Percentiles rank a stretch among this genome's conserved stretches.
These are phyloP conservation scores for Cryptococcus maquisensis DNA, from an alignment of 1,284 basidiomycete genomes.

Conservation along the genomic window DNA sequence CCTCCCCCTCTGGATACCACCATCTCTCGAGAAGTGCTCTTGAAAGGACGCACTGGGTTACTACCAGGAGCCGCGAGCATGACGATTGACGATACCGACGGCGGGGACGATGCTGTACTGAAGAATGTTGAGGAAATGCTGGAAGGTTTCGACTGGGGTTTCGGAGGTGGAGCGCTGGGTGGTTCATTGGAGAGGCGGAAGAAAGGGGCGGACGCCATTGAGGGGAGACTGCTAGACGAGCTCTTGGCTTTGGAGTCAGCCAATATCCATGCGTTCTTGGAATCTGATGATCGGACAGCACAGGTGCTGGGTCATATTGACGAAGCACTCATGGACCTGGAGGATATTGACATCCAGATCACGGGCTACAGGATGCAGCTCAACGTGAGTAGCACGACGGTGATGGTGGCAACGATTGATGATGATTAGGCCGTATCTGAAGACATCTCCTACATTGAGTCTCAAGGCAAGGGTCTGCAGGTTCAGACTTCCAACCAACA, in stretches of 20 bases:
- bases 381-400: slow-evolving; percentile 59
- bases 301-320: slow-evolving; percentile 86
- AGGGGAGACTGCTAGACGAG: slow-evolving; percentile 78
- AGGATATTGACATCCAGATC: slow-evolving; percentile 77
- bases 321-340: slow-evolving; percentile 76
- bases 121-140: slow-evolving; percentile 96
- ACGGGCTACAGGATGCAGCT: slow-evolving; percentile 90
- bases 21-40: slow-evolving; percentile 60
- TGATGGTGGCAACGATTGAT: background rate
- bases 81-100: slow-evolving; percentile 50
- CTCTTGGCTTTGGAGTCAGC: slow-evolving; percentile 90
- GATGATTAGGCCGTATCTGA: slow-evolving; percentile 73
- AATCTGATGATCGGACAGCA: slow-evolving; percentile 76
- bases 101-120: slow-evolving; percentile 74
- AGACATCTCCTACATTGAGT: slow-evolving; percentile 93
- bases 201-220: slow-evolving; percentile 75
- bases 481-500: slow-evolving; percentile 96
- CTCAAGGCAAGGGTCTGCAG: slow-evolving; percentile 92
- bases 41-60: slow-evolving; percentile 50
- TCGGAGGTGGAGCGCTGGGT: slow-evolving; percentile 28
- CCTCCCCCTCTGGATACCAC: slow-evolving; percentile 45
- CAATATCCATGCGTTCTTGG: slow-evolving; percentile 94
- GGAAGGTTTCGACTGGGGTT: slow-evolving; percentile 95
- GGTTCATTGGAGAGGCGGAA: slow-evolving; percentile 21
- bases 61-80: slow-evolving; percentile 38